phyloP scores from a whole-genome alignment of 176 grass and related monocot genomes.

The Panicum miliaceum region DNA sequence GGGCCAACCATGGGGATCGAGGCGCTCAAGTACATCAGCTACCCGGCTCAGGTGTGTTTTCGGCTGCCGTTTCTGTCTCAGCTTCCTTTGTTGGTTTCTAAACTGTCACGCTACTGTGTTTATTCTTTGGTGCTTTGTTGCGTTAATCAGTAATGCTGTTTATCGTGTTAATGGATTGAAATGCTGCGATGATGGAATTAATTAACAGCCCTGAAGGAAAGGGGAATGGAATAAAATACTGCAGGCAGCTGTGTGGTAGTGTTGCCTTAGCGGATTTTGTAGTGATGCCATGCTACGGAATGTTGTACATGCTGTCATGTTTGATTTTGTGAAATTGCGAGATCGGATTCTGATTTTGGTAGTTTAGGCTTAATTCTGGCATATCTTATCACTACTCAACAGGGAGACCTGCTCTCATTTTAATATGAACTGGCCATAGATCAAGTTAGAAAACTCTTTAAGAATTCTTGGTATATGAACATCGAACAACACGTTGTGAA shows the following conservation, averaged over 20 bases:
- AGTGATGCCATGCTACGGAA: neutral
- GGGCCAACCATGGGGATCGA: slow-evolving; percentile 95
- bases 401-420: neutral
- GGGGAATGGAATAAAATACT: neutral
- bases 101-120: neutral
- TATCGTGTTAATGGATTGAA: neutral
- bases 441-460: neutral
- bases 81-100: neutral
- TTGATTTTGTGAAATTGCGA: neutral
- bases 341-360: neutral
- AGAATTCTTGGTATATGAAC: neutral
- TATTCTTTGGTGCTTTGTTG: neutral
- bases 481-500: neutral
- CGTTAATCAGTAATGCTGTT: neutral
- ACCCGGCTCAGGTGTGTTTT: slow-evolving; percentile 79
- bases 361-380: neutral
- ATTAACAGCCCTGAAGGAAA: neutral
- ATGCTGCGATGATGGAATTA: slow-evolving; percentile 3
- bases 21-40: slow-evolving; percentile 98
- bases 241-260: neutral
- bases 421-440: neutral
- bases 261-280: neutral
- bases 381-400: neutral
- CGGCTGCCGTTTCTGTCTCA: neutral
- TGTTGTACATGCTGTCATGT: neutral